Conservation (phyloP, 805 yeast species). For the Ogataea zsoltii region DNA sequence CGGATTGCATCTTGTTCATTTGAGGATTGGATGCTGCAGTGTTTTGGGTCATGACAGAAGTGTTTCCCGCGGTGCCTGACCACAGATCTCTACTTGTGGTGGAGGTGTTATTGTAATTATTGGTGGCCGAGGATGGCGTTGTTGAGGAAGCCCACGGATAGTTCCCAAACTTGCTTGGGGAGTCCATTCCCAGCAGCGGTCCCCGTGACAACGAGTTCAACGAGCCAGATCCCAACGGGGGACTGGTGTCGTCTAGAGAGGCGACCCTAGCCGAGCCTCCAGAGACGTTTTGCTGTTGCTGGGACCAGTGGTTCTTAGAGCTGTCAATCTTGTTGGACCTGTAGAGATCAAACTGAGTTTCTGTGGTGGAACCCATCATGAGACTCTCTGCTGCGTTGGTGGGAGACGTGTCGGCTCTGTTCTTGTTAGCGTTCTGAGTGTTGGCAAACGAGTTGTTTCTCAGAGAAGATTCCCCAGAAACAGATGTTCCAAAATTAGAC, state of each 20-base stretch:
- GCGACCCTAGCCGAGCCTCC: conserved; percentile 8
- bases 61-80: conserved; percentile 20
- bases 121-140: conserved; percentile 15
- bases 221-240: conserved; percentile 4
- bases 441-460: conserved; percentile 13
- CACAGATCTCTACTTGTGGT: conserved; percentile 20
- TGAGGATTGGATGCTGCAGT: conserved; percentile 13
- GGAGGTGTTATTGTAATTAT: conserved; percentile 11
- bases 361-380: conserved; percentile 8
- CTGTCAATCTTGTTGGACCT: conserved; percentile 12
- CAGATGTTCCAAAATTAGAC: conserved; percentile 23
- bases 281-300: conserved; percentile 7
- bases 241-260: conserved; percentile 5
- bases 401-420: conserved; percentile 10
- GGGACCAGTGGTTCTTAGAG: conserved; percentile 14
- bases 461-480: conserved; percentile 16
- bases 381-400: conserved; percentile 1
- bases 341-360: conserved; percentile 17
- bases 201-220: conserved; percentile 11
- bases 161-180: conserved; percentile 11
- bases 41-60: conserved; percentile 14
- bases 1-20: conserved; percentile 11
- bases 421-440: conserved; percentile 9
- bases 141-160: conserved; percentile 20
- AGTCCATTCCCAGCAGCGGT: conserved; percentile 14